These are phyloP conservation scores for Pogostemon cablin DNA, from an alignment of 257 asterid genomes.

Conservation along the genomic window DNA sequence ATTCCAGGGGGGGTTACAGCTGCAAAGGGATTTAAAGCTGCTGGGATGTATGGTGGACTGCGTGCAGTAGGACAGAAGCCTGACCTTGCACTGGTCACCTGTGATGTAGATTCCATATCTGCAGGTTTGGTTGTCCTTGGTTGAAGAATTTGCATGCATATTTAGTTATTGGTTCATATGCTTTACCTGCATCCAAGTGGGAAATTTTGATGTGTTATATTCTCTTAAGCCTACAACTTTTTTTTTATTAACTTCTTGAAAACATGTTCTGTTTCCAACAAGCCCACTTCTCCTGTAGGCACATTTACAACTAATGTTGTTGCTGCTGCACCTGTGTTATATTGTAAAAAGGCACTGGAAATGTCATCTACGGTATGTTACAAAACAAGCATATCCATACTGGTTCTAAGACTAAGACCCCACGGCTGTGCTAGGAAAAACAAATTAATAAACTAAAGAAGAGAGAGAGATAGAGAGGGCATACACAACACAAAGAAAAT, in stretches of 20 bases:
- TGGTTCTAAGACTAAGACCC: not conserved
- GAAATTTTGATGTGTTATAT: not conserved
- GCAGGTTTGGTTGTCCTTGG: conserved; percentile 61
- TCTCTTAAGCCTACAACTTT: not conserved
- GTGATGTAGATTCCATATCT: conserved; percentile 85
- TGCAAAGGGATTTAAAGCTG: conserved; percentile 94
- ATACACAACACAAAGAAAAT: not conserved
- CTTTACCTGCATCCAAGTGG: conserved; percentile 15
- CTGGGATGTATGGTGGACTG: conserved; percentile 93
- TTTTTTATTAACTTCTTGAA: conserved; percentile 5
- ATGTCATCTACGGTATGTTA: conserved; percentile 71
- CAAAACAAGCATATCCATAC: conserved; percentile 2
- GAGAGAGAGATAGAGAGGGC: not conserved
- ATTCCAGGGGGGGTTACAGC: conserved; percentile 96
- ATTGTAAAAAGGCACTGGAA: conserved; percentile 76
- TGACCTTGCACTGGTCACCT: conserved; percentile 88
- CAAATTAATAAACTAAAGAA: not conserved
- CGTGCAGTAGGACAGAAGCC: conserved; percentile 99
- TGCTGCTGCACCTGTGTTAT: conserved; percentile 96
- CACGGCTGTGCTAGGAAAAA: not conserved
- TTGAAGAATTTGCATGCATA: not conserved
- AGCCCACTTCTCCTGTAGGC: conserved; percentile 51
- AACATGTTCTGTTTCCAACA: conserved; percentile 11
- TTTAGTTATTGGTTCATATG: not conserved
- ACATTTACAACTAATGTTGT: conserved; percentile 87